Conservation (phyloP, 2,329 filamentous ascomycete genomes). For the Ascosphaera aggregata region DNA sequence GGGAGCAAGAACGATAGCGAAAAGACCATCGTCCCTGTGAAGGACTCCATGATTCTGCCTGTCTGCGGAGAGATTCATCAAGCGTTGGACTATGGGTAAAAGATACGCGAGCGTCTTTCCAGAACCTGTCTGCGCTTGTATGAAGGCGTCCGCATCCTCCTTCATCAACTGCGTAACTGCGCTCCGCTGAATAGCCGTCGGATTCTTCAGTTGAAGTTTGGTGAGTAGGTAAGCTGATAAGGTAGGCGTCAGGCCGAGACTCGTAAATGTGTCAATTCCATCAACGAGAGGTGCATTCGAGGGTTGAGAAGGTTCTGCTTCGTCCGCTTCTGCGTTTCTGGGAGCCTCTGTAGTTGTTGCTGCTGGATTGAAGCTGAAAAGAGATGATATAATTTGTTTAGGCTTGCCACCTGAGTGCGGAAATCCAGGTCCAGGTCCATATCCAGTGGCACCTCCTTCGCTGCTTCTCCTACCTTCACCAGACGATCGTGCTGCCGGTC, state of each 20-base stretch:
- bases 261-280: conserved; percentile 67
- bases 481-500: conserved; percentile 7
- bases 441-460: not conserved
- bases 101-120: conserved; percentile 96
- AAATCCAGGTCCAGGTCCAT: conserved; percentile 2
- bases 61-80: conserved; percentile 39
- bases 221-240: conserved; percentile 62
- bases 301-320: conserved; percentile 36
- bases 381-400: conserved; percentile 57
- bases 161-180: conserved; percentile 60
- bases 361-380: conserved; percentile 81
- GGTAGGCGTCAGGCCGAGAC: conserved; percentile 56
- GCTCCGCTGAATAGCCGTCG: conserved; percentile 84
- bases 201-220: conserved; percentile 73
- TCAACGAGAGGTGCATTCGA: conserved; percentile 79
- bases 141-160: conserved; percentile 72
- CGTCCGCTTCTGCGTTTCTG: conserved; percentile 14
- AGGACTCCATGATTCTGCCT: conserved; percentile 28
- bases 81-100: conserved; percentile 70
- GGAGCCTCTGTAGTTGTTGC: conserved; percentile 15
- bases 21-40: conserved; percentile 67
- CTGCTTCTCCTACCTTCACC: conserved; percentile 3
- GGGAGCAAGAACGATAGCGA: conserved; percentile 81
- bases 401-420: conserved; percentile 16
- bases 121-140: conserved; percentile 91